Conservation (phyloP, 1,284 basidiomycete species). For the Butyriboletus appendiculatus region DNA sequence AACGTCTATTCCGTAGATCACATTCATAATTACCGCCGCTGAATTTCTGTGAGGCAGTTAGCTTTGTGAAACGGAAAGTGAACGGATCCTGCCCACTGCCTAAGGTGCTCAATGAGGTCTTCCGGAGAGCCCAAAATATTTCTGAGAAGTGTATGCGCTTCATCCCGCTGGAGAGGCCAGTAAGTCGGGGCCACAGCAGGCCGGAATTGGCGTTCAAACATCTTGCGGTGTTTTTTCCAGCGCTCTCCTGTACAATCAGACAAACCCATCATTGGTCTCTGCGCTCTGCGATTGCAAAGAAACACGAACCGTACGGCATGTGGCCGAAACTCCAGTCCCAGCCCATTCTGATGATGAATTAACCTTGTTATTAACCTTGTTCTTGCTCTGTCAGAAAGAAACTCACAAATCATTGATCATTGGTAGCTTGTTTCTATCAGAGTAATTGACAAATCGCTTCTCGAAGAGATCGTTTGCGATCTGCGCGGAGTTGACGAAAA, state of each 20-base stretch:
- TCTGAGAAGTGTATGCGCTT: constrained; percentile 41
- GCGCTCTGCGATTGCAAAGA: background rate
- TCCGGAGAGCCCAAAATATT: constrained; percentile 40
- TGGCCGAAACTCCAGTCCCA: constrained; percentile 54
- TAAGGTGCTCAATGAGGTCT: constrained; percentile 43
- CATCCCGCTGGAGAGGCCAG: constrained; percentile 42
- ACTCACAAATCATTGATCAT: constrained; percentile 37
- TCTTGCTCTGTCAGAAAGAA: background rate
- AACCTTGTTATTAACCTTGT: background rate
- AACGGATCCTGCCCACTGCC: constrained; percentile 38
- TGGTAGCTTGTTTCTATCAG: constrained; percentile 30
- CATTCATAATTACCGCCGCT: constrained; percentile 41
- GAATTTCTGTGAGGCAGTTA: constrained; percentile 36
- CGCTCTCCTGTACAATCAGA: constrained; percentile 36
- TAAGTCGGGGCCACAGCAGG: constrained; percentile 38
- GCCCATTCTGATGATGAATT: constrained; percentile 41
- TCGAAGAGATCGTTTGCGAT: constrained; percentile 41
- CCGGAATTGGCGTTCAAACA: constrained; percentile 49
- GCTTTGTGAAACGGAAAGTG: background rate
- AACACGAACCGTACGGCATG: constrained; percentile 47
- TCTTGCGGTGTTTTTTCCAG: constrained; percentile 50
- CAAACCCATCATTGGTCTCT: background rate
- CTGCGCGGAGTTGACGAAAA: constrained; percentile 37
- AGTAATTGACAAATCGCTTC: constrained; percentile 33
- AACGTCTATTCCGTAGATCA: constrained; percentile 40